These are phyloP conservation scores for Hortiboletus flavorubellus DNA, from an alignment of 768 basidiomycete genomes.

Conservation along the genomic window DNA sequence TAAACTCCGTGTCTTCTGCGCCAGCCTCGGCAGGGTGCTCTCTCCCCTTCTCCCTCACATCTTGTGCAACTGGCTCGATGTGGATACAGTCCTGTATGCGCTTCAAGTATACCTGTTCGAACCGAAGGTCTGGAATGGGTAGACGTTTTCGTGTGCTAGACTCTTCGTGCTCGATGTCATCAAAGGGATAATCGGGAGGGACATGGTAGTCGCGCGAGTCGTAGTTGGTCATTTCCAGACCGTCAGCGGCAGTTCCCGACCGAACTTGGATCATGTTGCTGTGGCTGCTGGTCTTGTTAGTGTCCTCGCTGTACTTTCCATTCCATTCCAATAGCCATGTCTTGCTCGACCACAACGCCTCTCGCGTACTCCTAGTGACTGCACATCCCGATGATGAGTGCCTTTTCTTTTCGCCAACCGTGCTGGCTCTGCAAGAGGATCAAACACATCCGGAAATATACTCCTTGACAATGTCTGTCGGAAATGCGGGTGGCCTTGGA, in stretches of 20 bases:
- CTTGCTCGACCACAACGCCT: constrained; percentile 12
- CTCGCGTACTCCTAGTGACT: constrained; percentile 64
- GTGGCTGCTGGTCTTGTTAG: constrained; percentile 17
- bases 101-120: constrained; percentile 67
- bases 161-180: constrained; percentile 14
- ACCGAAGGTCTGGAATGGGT: constrained; percentile 75
- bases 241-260: constrained; percentile 21
- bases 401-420: constrained; percentile 89
- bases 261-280: constrained; percentile 8
- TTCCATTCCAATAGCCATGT: constrained; percentile 22
- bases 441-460: constrained; percentile 37
- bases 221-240: constrained; percentile 22
- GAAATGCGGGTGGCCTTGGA: constrained; percentile 80
- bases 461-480: constrained; percentile 73
- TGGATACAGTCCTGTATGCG: constrained; percentile 55
- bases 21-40: constrained; percentile 1
- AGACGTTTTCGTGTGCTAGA: constrained; percentile 35
- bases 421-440: constrained; percentile 47
- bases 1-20: constrained; percentile 20
- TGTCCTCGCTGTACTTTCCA: constrained; percentile 26
- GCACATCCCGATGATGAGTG: constrained; percentile 96
- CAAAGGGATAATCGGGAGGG: constrained; percentile 17
- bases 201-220: constrained; percentile 17
- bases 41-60: constrained; percentile 31
- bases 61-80: constrained; percentile 28